Evolutionary conservation across 495 filamentous ascomycete genomes (phyloP).

Genomic region (Neurospora sp.): DNA sequence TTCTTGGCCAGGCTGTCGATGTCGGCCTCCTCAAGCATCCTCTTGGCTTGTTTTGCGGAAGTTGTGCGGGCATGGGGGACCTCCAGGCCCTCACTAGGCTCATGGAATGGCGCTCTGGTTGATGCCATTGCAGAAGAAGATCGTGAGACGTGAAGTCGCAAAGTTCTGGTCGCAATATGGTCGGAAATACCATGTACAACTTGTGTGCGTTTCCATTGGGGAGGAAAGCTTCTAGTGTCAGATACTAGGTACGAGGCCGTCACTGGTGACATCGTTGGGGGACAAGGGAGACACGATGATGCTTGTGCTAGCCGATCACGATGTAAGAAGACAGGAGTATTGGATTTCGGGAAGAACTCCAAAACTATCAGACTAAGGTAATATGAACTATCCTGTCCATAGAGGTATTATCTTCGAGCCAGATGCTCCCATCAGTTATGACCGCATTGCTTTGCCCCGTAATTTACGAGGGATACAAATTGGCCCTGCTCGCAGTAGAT

Average conservation of each 20-base stretch:
- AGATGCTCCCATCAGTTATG: background rate
- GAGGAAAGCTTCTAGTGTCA: too few species aligned
- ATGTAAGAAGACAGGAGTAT: background rate
- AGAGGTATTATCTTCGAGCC: background rate
- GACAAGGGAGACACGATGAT: background rate
- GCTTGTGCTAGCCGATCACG: background rate
- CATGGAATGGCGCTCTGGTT: too few species aligned
- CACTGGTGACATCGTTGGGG: background rate
- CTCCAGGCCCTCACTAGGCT: too few species aligned
- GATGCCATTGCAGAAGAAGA: too few species aligned
- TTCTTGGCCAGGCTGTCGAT: too few species aligned
- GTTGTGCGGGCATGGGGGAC: too few species aligned
- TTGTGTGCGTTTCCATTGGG: too few species aligned
- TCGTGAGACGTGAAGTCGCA: too few species aligned
- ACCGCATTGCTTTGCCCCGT: background rate
- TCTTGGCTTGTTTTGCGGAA: too few species aligned
- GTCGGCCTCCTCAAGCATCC: too few species aligned
- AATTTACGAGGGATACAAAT: background rate
- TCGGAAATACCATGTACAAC: too few species aligned
- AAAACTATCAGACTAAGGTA: background rate
- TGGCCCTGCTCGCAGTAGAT: background rate
- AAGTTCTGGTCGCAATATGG: too few species aligned
- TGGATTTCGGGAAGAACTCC: background rate
- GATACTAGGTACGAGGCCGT: background rate
- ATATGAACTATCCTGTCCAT: background rate